phyloP scores from a whole-genome alignment of 306 rosid species.

The Ochetophila trinervis region DNA sequence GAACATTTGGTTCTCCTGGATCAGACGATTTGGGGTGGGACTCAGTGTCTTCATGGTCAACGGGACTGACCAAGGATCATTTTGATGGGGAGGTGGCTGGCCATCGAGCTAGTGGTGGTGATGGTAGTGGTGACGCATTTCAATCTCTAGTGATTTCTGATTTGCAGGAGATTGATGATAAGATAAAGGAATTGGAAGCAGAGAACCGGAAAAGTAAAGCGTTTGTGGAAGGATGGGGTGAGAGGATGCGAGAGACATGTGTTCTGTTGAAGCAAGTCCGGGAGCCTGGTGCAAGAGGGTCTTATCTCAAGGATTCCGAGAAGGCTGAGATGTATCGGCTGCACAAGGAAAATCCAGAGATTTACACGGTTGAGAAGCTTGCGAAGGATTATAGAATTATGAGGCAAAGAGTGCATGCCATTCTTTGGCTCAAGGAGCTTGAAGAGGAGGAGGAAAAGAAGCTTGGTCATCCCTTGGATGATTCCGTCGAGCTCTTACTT shows the following conservation, averaged over 20 bases:
- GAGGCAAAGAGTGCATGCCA: constrained; percentile 98
- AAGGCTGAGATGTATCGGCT: constrained; percentile 74
- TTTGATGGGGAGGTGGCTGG: constrained; percentile 65
- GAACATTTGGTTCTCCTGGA: constrained; percentile 21
- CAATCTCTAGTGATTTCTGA: constrained; percentile 29
- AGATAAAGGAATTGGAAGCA: constrained; percentile 41
- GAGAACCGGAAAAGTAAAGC: constrained; percentile 46
- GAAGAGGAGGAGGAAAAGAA: constrained; percentile 85
- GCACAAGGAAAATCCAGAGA: constrained; percentile 72
- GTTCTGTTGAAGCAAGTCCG: constrained; percentile 61
- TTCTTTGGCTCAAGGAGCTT: constrained; percentile 86
- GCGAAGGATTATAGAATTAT: constrained; percentile 85
- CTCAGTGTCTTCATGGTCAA: constrained; percentile 61
- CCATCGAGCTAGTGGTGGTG: constrained; percentile 14
- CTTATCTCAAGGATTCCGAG: constrained; percentile 83
- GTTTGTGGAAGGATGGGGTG: constrained; percentile 58
- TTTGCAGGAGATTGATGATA: constrained; percentile 60
- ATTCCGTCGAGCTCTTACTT: constrained; percentile 84
- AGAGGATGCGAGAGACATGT: constrained; percentile 47
- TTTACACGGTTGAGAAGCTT: constrained; percentile 70
- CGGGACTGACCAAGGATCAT: constrained; percentile 69
- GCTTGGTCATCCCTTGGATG: constrained; percentile 76
- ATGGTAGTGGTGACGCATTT: constrained; percentile 6
- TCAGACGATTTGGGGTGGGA: constrained; percentile 39
- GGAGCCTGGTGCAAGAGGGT: constrained; percentile 90